These are phyloP conservation scores for Backusella tarrabulga DNA, from an alignment of 192 early-diverging fungal species.

Conservation along the genomic window DNA sequence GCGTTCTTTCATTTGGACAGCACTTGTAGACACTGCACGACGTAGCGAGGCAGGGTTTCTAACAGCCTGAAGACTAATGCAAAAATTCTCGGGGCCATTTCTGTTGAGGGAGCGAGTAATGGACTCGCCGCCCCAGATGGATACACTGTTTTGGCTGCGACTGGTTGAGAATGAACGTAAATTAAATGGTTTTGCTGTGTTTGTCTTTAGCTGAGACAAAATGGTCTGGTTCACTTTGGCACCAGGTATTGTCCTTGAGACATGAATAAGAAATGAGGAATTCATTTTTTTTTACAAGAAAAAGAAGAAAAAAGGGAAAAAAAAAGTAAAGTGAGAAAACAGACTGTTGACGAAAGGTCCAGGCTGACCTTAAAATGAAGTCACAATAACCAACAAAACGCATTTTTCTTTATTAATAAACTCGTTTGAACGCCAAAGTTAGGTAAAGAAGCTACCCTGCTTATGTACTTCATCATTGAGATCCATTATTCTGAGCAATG, in stretches of 20 bases:
- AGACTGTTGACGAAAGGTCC: background rate
- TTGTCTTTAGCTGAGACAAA: constrained; percentile 11
- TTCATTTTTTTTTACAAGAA: constrained; percentile 6
- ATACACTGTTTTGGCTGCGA: constrained; percentile 1
- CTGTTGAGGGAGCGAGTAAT: constrained; percentile 24
- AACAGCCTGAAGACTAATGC: constrained; percentile 27
- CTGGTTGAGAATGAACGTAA: constrained; percentile 7
- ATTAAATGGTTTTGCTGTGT: background rate
- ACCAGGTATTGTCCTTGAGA: constrained; percentile 38
- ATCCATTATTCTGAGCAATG: no score
- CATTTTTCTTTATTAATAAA: background rate
- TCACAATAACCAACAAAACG: background rate
- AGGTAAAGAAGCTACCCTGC: no score
- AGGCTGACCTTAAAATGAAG: background rate
- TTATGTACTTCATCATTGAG: no score
- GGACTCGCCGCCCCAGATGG: constrained; percentile 32
- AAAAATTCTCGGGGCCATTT: constrained; percentile 19
- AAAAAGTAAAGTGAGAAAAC: background rate
- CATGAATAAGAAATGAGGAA: constrained; percentile 30
- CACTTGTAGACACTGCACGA: constrained; percentile 8
- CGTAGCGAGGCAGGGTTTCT: constrained; percentile 13
- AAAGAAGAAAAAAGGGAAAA: background rate
- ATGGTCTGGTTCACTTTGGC: constrained; percentile 23
- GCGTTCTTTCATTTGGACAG: constrained; percentile 9
- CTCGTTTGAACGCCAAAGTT: background rate